These are phyloP conservation scores for Chlorella sorokiniana DNA, from an alignment of 139 green algal genomes.

Conservation along the genomic window DNA sequence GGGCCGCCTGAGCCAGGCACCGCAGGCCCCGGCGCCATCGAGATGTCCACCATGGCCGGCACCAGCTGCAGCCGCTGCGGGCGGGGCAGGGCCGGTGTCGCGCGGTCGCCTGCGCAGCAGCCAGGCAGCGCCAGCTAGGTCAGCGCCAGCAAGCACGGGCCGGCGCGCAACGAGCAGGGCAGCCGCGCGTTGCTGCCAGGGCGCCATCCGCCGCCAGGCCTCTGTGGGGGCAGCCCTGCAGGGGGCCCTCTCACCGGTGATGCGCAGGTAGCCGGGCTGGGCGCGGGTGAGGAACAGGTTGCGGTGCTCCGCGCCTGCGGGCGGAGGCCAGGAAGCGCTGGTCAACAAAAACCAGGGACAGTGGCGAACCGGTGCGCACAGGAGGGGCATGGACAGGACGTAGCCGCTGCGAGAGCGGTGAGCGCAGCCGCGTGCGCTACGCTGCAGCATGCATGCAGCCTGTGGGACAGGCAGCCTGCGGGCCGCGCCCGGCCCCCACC, in stretches of 20 bases:
- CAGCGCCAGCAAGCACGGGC: too few relatives aligned
- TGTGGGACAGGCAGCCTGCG: background rate
- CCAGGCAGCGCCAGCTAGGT: background rate
- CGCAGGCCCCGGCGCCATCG: background rate
- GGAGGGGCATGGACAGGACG: background rate
- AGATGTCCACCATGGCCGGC: conserved; percentile 7
- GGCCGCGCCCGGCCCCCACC: background rate
- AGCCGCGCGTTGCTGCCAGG: too few relatives aligned
- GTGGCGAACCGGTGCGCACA: background rate
- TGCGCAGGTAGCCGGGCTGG: background rate
- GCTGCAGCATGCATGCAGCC: background rate
- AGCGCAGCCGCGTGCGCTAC: background rate
- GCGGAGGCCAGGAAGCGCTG: background rate
- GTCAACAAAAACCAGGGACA: background rate
- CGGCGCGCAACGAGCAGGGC: too few relatives aligned
- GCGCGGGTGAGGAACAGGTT: background rate
- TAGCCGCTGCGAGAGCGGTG: background rate
- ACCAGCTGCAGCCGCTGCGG: background rate
- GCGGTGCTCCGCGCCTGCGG: conserved; percentile 7
- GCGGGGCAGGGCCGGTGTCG: background rate
- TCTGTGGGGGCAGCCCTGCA: too few relatives aligned
- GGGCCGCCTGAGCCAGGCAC: background rate
- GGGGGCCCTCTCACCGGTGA: conserved; percentile 5
- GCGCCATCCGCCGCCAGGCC: too few relatives aligned
- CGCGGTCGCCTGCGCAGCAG: background rate